These are phyloP conservation scores for Vitis rotundifolia DNA, from an alignment of 164 flowering plant species.

Conservation along the genomic window DNA sequence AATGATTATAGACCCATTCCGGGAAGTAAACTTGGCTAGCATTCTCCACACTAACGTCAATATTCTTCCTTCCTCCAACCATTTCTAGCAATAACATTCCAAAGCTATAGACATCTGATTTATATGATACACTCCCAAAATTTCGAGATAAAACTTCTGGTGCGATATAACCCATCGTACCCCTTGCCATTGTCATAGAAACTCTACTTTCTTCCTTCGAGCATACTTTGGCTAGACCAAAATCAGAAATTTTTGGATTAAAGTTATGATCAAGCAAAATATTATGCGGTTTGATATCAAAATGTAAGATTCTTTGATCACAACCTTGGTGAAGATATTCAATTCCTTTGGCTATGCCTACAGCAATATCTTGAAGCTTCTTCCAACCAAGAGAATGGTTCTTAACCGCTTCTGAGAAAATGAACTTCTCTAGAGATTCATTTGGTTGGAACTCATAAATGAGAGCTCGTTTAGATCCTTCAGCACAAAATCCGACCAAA, in stretches of 20 bases:
- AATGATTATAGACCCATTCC: too few species aligned
- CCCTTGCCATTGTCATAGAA: neutral
- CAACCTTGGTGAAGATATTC: too few species aligned
- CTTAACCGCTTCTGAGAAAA: neutral
- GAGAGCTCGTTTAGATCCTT: neutral
- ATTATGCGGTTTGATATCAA: too few species aligned
- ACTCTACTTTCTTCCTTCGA: neutral
- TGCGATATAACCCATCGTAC: too few species aligned
- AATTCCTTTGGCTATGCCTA: too few species aligned
- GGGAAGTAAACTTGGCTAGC: neutral
- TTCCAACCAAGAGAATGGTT: neutral
- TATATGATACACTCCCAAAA: neutral
- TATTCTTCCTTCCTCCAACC: neutral
- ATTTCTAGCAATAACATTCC: neutral
- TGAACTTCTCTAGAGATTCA: slow-evolving; percentile 1
- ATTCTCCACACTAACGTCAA: neutral
- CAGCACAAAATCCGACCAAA: neutral
- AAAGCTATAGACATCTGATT: neutral
- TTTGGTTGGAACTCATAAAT: slow-evolving; percentile 5
- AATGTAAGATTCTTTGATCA: too few species aligned
- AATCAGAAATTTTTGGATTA: neutral
- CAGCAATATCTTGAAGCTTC: too few species aligned
- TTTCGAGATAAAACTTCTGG: neutral
- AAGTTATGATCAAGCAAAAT: neutral
- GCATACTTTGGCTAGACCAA: neutral